Evolutionary conservation across 1,139 yeast genomes (phyloP).

Genomic region (Geotrichum reessii): DNA sequence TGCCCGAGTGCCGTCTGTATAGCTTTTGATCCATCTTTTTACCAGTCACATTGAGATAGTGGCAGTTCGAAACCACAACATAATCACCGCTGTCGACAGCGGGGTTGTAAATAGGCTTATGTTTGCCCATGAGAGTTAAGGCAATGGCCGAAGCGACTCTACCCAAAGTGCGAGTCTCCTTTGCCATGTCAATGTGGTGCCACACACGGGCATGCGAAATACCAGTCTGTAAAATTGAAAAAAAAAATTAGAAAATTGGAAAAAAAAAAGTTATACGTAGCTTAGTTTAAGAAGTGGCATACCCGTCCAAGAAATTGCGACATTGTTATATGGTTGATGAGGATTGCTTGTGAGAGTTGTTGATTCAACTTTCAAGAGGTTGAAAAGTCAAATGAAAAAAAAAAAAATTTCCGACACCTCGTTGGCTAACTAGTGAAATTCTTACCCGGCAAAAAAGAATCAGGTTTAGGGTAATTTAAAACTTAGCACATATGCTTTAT

Average conservation of each 20-base stretch:
- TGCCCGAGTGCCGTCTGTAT: conserved; percentile 87
- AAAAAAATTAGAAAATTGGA: background rate
- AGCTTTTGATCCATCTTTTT: conserved; percentile 73
- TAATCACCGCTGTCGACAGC: conserved; percentile 90
- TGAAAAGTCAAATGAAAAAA: background rate
- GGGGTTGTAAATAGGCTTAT: conserved; percentile 73
- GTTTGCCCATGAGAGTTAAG: conserved; percentile 84
- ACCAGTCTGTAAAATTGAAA: conserved; percentile 42
- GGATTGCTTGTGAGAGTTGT: background rate
- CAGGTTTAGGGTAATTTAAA: background rate
- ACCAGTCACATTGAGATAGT: conserved; percentile 74
- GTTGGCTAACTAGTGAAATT: background rate
- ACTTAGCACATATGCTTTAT: background rate
- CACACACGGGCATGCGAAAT: conserved; percentile 80
- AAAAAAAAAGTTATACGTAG: no score
- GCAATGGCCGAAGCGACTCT: conserved; percentile 89
- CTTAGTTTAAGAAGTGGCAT: conserved; percentile 14
- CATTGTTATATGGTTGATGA: conserved; percentile 25
- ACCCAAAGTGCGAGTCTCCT: conserved; percentile 81
- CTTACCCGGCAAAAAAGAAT: background rate
- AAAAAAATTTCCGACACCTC: background rate
- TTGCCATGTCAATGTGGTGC: conserved; percentile 92
- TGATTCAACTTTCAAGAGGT: background rate
- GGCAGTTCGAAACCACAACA: conserved; percentile 92
- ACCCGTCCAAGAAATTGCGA: conserved; percentile 40